Conservation (phyloP, 169 alveolate species). For the Hammondia hammondi region DNA sequence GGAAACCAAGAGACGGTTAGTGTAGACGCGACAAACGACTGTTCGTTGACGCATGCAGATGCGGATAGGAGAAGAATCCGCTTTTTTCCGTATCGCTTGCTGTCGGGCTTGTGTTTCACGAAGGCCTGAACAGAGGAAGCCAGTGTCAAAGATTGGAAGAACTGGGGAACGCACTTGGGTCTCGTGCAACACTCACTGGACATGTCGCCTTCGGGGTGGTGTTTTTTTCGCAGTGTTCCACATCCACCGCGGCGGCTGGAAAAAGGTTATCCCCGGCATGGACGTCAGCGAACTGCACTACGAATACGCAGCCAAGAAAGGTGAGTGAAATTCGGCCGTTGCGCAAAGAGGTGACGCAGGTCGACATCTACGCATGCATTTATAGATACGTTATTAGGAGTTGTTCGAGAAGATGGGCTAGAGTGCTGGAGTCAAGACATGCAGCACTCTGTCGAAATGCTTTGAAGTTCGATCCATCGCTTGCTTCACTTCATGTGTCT, state of each 20-base stretch:
- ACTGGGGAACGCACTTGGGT: too few relatives aligned
- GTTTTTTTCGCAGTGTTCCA: slow-evolving; percentile 87
- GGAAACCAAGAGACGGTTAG: not conserved
- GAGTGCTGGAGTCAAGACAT: not conserved
- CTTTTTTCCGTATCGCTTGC: too few relatives aligned
- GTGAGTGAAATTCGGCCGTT: slow-evolving; percentile 6
- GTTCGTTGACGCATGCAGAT: not conserved
- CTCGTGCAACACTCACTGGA: too few relatives aligned
- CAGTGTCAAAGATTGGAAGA: too few relatives aligned
- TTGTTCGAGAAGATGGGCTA: not conserved
- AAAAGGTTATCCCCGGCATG: slow-evolving; percentile 65
- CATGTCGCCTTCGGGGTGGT: too few relatives aligned
- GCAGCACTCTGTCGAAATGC: too few relatives aligned
- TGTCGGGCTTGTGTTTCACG: too few relatives aligned
- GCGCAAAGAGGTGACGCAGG: not conserved
- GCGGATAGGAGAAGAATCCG: not conserved
- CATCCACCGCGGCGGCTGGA: slow-evolving; percentile 86
- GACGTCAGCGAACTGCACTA: slow-evolving; percentile 75
- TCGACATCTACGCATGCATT: too few relatives aligned
- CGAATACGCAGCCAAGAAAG: slow-evolving; percentile 71
- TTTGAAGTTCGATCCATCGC: too few relatives aligned
- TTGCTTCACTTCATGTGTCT: not conserved
- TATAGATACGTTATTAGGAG: not conserved
- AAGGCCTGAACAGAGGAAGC: too few relatives aligned
- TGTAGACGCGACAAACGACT: not conserved